Evolutionary conservation across 352 stramenopile species (phyloP).

Genomic region (Pythium rhizo-oryzae): DNA sequence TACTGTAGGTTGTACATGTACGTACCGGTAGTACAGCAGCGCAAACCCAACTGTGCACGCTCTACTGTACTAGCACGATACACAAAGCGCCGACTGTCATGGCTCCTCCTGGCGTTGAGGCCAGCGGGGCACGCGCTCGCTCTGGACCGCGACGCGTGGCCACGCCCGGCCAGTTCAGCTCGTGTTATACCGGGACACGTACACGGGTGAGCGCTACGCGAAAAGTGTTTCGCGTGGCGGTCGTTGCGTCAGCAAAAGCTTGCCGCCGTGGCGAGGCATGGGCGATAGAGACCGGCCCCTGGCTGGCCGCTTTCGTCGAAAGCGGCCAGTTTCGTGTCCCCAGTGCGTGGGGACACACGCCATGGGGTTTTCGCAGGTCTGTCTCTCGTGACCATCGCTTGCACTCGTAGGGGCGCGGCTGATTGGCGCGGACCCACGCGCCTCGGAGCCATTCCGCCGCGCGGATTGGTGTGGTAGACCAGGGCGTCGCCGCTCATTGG

Average conservation of each 20-base stretch:
- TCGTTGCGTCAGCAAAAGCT: not conserved
- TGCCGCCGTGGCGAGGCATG: no score
- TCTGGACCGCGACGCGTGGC: not conserved
- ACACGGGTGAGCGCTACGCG: not conserved
- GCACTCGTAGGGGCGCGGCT: not conserved
- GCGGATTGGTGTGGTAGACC: not conserved
- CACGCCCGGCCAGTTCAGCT: no score
- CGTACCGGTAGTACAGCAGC: no score
- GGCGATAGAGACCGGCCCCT: no score
- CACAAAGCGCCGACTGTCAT: no score
- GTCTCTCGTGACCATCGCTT: not conserved
- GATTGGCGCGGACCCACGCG: not conserved
- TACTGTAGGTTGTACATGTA: no score
- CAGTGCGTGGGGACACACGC: no score
- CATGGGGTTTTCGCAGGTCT: not conserved
- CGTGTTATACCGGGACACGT: no score
- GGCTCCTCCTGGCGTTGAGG: not conserved
- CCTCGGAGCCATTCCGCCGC: not conserved
- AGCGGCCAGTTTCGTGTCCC: no score
- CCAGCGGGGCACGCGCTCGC: not conserved
- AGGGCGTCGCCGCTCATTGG: not conserved
- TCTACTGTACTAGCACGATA: no score
- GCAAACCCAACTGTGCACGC: no score
- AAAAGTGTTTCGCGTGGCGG: not conserved
- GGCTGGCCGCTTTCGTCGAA: no score